Evolutionary conservation across 495 filamentous ascomycete species (phyloP), one percentile per base, ranked within the genome.

Genomic region (Amorphotheca resinae): DNA sequence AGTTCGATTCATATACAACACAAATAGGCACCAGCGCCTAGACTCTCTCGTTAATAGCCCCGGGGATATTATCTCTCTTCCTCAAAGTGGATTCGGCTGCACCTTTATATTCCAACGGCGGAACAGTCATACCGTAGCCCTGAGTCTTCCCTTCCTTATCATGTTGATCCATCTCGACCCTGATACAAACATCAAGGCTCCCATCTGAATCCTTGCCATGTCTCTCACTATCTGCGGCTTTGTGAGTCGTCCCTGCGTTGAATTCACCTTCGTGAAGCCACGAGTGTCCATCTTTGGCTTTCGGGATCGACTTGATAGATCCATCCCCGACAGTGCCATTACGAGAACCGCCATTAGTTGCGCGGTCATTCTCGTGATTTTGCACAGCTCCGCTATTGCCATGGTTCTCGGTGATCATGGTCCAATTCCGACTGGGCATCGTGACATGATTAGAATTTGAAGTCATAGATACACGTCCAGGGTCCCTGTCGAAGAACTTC

Each of bases 391-490:
- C 32, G 4, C 22, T 21, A 9, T 31, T 23, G 4, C 26, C 26
- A 28, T 28, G 25, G 51, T 73, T 73, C 45, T 93, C 86, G 23
- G 80, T 82, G 46, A 96, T 74, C 45, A 80, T 77, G 45, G 87
- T 81, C 59, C 80, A 95, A 63, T 95, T 95, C 41, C 89, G 73
- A 33, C 74, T 79, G 1, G 88, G 88, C 88, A 95, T 94, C 16
- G 87, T 94, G 26, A 81, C 77, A 48, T 81, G 73, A 61, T 95
- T 95, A 48, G 66, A 77, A 1, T 59, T 50, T 0, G 75, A 72
- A 14, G 77, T 80, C 62, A 85, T 91, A 39, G 64, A 70, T 9
- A 64, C 63, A 18, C 67, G 65, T 17, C 86, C 87, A 0, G 87
- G 87, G 53, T 91, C 82, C 51, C 76, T 75, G 58, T 95, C 75